Evolutionary conservation across 2,329 filamentous ascomycete genomes (phyloP).

Genomic region (Anisogramma anomala): DNA sequence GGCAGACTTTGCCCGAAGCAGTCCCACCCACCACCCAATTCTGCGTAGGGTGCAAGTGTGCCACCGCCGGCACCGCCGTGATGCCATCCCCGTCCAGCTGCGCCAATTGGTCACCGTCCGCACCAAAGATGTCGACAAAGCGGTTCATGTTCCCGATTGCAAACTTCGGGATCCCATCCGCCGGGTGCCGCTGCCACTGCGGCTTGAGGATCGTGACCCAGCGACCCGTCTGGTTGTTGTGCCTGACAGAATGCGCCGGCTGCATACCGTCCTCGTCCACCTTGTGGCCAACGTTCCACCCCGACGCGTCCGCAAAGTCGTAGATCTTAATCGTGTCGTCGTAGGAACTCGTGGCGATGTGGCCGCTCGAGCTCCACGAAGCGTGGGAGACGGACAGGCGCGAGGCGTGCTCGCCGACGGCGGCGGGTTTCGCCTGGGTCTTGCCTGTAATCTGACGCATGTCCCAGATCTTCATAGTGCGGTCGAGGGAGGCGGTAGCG

Average conservation of each 20-base stretch:
- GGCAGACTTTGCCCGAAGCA: slow-evolving; percentile 79
- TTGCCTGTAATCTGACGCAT: slow-evolving; percentile 63
- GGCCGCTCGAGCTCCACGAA: slow-evolving; percentile 73
- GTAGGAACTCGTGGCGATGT: slow-evolving; percentile 85
- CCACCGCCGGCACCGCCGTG: slow-evolving; percentile 86
- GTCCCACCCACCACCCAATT: slow-evolving; percentile 93
- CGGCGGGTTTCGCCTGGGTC: slow-evolving; percentile 46
- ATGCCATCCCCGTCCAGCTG: slow-evolving; percentile 83
- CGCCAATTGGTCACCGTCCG: slow-evolving; percentile 73
- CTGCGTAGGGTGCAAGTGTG: slow-evolving; percentile 73
- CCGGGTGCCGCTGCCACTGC: slow-evolving; percentile 77
- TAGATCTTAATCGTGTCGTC: slow-evolving; percentile 94
- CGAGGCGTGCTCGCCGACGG: slow-evolving; percentile 73
- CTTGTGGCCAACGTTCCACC: slow-evolving; percentile 47
- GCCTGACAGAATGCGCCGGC: slow-evolving; percentile 56
- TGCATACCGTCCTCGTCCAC: slow-evolving; percentile 53
- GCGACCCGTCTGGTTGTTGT: slow-evolving; percentile 92
- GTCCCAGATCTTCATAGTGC: slow-evolving; percentile 88
- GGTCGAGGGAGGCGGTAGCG: slow-evolving; percentile 80
- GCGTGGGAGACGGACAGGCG: slow-evolving; percentile 84
- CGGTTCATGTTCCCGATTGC: slow-evolving; percentile 96
- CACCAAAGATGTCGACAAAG: slow-evolving; percentile 83
- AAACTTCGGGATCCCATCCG: slow-evolving; percentile 73
- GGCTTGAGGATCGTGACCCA: slow-evolving; percentile 79
- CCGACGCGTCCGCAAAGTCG: slow-evolving; percentile 52